These are phyloP conservation scores for Barnettozyma botsteinii DNA, from an alignment of 805 yeast species.

Conservation along the genomic window DNA sequence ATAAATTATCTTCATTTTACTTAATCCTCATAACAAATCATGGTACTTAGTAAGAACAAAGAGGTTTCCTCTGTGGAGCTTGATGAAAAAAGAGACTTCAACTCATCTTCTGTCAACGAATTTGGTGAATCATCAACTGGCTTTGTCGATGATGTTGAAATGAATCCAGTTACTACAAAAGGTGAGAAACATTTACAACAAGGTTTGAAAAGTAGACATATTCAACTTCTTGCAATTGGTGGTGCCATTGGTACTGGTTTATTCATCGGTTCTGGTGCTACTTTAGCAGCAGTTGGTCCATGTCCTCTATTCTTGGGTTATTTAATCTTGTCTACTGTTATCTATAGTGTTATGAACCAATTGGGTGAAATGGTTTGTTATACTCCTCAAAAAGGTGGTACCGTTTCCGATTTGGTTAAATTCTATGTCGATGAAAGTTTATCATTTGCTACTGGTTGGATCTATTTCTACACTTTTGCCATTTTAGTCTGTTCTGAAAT, in stretches of 20 bases:
- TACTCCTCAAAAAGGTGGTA: slow-evolving; percentile 57
- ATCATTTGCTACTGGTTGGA: slow-evolving; percentile 27
- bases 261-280: slow-evolving; percentile 66
- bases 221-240: slow-evolving; percentile 79
- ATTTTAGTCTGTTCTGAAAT: slow-evolving; percentile 38
- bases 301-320: slow-evolving; percentile 60
- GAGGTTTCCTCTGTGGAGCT: not conserved
- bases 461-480: slow-evolving; percentile 24
- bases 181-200: slow-evolving; percentile 16
- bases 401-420: slow-evolving; percentile 52
- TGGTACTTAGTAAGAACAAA: not conserved
- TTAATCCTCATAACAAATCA: no score
- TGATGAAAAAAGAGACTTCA: slow-evolving; percentile 16
- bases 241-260: slow-evolving; percentile 84
- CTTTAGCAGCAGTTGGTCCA: slow-evolving; percentile 65
- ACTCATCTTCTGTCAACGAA: slow-evolving; percentile 8
- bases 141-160: slow-evolving; percentile 21
- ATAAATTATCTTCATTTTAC: no score
- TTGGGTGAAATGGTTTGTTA: slow-evolving; percentile 66
- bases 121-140: slow-evolving; percentile 23
- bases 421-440: slow-evolving; percentile 39
- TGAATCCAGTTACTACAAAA: slow-evolving; percentile 5
- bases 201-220: slow-evolving; percentile 52
- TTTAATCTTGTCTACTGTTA: slow-evolving; percentile 53
- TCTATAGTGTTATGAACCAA: slow-evolving; percentile 58